Base-by-base conservation (phyloP, 805 yeast genomes). In the Wickerhamiella alocasiicola region DNA sequence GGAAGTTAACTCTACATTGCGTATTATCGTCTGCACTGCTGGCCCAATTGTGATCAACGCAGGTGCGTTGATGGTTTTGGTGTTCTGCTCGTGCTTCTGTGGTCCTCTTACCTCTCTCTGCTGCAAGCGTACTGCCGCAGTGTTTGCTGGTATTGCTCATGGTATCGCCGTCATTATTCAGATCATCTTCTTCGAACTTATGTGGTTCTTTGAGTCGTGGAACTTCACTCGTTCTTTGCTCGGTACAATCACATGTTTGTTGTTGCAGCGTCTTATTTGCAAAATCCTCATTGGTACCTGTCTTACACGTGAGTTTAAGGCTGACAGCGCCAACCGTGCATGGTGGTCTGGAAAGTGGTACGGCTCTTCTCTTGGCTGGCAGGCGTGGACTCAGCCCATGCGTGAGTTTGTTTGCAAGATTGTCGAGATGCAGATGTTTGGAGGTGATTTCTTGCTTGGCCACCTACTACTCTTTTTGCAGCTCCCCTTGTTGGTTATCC, bases 261-360 rank as follows among this genome's bases (percentile, higher is more conserved):
- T 87, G 64, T 67, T 82, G 55, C 95, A 93, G 70, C 78, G 96
- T 67, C 64, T 81, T 40, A 61, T 91, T 51, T 81, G 88, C 74
- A 85, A 85, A 70, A 60, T 79, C 54, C 68, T 91, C 70, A 82
- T 94, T 9, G 67, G 79, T 40, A 63, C 75, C 50, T 66, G 78
- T 63, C 69, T 93, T 58, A 83, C 96, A 40, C 78, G 98, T 70
- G 99, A 91, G 67, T 85, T 85, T 71, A 84, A 84, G 77, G 82
- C 81, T 55, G 96, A 88, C 65, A 83, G 78, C 58, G 70, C 97
- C 27, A 91, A 91, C 68, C 81, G 94, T 53, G 97, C 98, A 21
- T 91, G 94, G 93, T 91, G 99, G 99, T 82, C 95, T 44, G 99
- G 99, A 72, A 87, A 85, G 65, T 91, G 99, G 99, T 85, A 87